Evolutionary conservation across 805 yeast species (phyloP).

Genomic region (Schizosaccharomyces pombe): DNA sequence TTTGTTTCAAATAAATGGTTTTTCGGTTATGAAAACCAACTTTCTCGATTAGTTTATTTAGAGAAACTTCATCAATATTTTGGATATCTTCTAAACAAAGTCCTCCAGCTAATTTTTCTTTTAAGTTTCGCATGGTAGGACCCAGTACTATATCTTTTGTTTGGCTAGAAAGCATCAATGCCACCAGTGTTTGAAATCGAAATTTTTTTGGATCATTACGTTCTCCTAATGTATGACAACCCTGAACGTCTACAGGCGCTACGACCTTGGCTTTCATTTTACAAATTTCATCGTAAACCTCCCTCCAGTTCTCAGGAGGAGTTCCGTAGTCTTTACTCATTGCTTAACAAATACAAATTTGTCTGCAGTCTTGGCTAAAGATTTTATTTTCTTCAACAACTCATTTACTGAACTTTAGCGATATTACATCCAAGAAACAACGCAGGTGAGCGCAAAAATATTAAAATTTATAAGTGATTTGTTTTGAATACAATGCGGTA

Average conservation of each 20-base stretch:
- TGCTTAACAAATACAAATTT: too few relatives aligned
- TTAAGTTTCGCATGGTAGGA: constrained; percentile 40
- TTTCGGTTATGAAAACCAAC: constrained; percentile 75
- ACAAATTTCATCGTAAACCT: constrained; percentile 19
- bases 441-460: too few relatives aligned
- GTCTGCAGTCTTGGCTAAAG: too few relatives aligned
- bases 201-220: constrained; percentile 17
- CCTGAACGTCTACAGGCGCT: constrained; percentile 74
- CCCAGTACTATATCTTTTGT: constrained; percentile 72
- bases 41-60: constrained; percentile 43
- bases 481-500: too few relatives aligned
- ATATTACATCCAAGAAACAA: too few relatives aligned
- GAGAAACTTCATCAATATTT: constrained; percentile 21
- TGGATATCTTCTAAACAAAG: constrained; percentile 14
- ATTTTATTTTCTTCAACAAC: too few relatives aligned
- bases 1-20: constrained; percentile 38
- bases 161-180: constrained; percentile 71
- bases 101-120: constrained; percentile 22
- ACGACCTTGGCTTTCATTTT: constrained; percentile 37
- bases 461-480: too few relatives aligned
- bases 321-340: too few relatives aligned
- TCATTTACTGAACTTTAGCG: too few relatives aligned
- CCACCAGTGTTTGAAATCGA: constrained; percentile 50
- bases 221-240: constrained; percentile 39
- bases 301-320: constrained; percentile 14